A percentile compares a stretch with the other conserved stretches of the same genome.
These are phyloP conservation scores for Salix caprea DNA, from an alignment of 345 rosid species.

Conservation along the genomic window DNA sequence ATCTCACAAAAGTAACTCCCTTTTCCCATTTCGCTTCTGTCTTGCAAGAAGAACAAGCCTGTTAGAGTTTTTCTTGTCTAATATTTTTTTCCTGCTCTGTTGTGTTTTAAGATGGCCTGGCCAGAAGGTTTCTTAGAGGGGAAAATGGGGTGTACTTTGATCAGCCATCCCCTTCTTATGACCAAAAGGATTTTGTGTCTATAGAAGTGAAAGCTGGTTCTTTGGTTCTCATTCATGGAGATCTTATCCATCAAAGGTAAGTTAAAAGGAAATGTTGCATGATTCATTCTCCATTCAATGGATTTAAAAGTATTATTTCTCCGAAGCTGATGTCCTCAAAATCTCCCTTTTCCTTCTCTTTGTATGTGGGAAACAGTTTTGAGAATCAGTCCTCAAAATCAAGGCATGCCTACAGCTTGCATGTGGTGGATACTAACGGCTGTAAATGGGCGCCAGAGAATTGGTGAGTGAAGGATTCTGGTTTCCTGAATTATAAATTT, in stretches of 20 bases:
- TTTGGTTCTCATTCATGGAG: conserved; percentile 80
- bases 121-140: conserved; percentile 75
- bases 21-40: not conserved
- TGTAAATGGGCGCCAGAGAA: conserved; percentile 85
- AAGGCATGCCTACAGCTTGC: conserved; percentile 94
- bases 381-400: conserved; percentile 75
- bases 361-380: conserved; percentile 41
- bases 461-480: conserved; percentile 48
- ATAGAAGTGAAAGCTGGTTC: conserved; percentile 94
- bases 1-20: conserved; percentile 69
- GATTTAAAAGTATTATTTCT: not conserved
- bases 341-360: conserved; percentile 4
- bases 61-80: not conserved
- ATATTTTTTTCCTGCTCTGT: not conserved
- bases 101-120: conserved; percentile 68
- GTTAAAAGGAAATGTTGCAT: conserved; percentile 8
- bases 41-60: not conserved
- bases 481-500: not conserved
- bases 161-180: conserved; percentile 63
- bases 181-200: conserved; percentile 76
- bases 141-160: conserved; percentile 79
- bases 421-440: conserved; percentile 83
- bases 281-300: not conserved
- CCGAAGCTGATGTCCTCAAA: not conserved
- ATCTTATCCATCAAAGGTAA: conserved; percentile 90